Evolutionary conservation across 768 basidiomycete species (phyloP), one percentile per base, ranked within the genome.

Genomic region (Boletellus sp.): DNA sequence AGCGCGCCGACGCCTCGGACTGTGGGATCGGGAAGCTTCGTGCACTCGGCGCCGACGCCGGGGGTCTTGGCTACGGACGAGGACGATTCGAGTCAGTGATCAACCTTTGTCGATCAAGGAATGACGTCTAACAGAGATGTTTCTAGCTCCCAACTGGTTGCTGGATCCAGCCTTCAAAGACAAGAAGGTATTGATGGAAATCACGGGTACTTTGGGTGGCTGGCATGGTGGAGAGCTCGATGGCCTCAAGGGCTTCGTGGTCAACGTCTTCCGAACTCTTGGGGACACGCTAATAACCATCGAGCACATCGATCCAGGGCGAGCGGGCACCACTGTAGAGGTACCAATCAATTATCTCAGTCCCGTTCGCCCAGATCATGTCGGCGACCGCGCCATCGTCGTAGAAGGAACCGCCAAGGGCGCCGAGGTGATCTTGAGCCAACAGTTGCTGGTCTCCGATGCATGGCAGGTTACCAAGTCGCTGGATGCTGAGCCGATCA

Each of bases 381-480:
- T 64, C 37, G 74, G 72, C 8, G 76, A 83, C 37, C 72, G 72
- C 34, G 84, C 80, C 6, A 52, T 85, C 36, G 71, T 75, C 19
- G 64, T 83, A 45, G 70, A 71, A 6, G 82, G 79, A 1, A 49
- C 58, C 17, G 52, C 65, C 33, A 75, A 68, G 54, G 79, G 78
- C 16, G 62, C 61, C 19, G 64, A 73, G 47, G 73, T 81, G 50
- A 69, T 77, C 35, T 64, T 83, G 50, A 63, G 74, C 32, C 70
- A 76, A 49, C 55, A 58, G 26, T 58, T 71, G 24, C 68, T 74
- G 35, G 22, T 33, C 32, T 55, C 57, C 4, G 60, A 31, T 0
- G 33, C 59, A 32, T 67, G 66, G 66, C 44, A 47, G 13, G 67
- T 69, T 13, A 47, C 47, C 32, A 58, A 38, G 43, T 56, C 60